phyloP scores from a whole-genome alignment of 2,329 filamentous ascomycete species.

The Fusarium tricinctum region DNA sequence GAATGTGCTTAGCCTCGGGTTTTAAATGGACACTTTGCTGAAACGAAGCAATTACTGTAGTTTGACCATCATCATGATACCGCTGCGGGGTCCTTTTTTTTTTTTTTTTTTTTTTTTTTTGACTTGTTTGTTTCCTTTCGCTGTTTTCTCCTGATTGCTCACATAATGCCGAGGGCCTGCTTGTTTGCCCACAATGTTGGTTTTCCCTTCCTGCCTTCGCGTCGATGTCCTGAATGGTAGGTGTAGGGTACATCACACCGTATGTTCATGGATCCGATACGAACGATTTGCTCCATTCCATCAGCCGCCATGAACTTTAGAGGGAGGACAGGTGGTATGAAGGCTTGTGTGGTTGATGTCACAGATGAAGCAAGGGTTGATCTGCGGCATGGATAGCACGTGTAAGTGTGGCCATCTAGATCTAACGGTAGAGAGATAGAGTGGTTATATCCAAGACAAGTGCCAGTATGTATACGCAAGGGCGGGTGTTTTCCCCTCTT shows the following conservation, averaged over 20 bases:
- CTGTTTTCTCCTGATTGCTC: background rate
- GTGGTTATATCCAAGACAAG: background rate
- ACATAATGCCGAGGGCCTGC: background rate
- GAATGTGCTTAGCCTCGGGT: constrained; percentile 5
- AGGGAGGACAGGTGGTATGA: constrained; percentile 19
- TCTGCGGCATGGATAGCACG: constrained; percentile 29
- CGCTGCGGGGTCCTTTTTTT: background rate
- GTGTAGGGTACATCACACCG: constrained; percentile 24
- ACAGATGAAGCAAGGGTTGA: constrained; percentile 14
- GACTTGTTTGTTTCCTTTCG: background rate
- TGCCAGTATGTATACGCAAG: constrained; percentile 23
- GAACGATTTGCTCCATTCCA: constrained; percentile 30
- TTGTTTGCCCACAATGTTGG: background rate
- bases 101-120: background rate
- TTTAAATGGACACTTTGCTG: background rate
- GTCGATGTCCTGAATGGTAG: background rate
- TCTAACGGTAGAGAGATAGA: constrained; percentile 4
- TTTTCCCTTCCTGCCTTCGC: constrained; percentile 2
- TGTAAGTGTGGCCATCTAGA: constrained; percentile 5
- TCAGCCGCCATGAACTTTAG: background rate
- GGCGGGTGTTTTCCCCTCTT: background rate
- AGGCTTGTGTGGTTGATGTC: constrained; percentile 23
- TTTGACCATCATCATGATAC: constrained; percentile 1
- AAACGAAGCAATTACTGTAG: background rate
- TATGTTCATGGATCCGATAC: background rate